A percentile compares a stretch with the other conserved stretches of the same genome.
These are phyloP conservation scores for Dillenia turbinata DNA, from an alignment of 164 flowering plant species.

Conservation along the genomic window DNA sequence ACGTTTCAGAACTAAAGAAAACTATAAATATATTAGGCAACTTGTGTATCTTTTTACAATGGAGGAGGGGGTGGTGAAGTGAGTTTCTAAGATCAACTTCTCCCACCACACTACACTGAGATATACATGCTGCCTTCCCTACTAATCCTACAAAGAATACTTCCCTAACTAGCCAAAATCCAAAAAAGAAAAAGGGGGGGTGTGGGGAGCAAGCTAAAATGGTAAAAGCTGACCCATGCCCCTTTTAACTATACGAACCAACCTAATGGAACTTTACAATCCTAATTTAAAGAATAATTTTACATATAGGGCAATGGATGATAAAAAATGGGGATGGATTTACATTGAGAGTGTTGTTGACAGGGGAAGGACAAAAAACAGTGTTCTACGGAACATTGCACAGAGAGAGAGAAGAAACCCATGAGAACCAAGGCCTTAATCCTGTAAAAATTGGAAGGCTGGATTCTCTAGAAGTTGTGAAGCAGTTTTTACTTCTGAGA, in stretches of 20 bases:
- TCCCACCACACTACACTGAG: slow-evolving; percentile 16
- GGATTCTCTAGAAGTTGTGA: slow-evolving; percentile 59
- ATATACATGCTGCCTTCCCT: slow-evolving; percentile 1
- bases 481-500: slow-evolving; percentile 61
- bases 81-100: slow-evolving; percentile 11
- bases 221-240: slow-evolving; percentile 14
- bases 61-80: slow-evolving; percentile 7
- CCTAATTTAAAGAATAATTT: slow-evolving; percentile 29
- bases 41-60: slow-evolving; percentile 25
- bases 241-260: slow-evolving; percentile 23
- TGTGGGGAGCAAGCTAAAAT: slow-evolving; percentile 7
- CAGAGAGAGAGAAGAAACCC: background rate
- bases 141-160: slow-evolving; percentile 31
- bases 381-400: background rate
- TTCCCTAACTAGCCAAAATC: slow-evolving; percentile 1
- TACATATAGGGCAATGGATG: slow-evolving; percentile 20
- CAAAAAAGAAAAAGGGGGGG: background rate
- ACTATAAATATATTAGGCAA: no score
- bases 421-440: slow-evolving; percentile 31
- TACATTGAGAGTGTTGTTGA: slow-evolving; percentile 20
- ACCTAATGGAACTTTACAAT: slow-evolving; percentile 28
- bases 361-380: slow-evolving; percentile 4
- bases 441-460: slow-evolving; percentile 80
- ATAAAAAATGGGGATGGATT: slow-evolving; percentile 20
- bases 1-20: no score